Base-by-base conservation (phyloP, 371 early-diverging fungal genomes). In the Mucor piriformis region DNA sequence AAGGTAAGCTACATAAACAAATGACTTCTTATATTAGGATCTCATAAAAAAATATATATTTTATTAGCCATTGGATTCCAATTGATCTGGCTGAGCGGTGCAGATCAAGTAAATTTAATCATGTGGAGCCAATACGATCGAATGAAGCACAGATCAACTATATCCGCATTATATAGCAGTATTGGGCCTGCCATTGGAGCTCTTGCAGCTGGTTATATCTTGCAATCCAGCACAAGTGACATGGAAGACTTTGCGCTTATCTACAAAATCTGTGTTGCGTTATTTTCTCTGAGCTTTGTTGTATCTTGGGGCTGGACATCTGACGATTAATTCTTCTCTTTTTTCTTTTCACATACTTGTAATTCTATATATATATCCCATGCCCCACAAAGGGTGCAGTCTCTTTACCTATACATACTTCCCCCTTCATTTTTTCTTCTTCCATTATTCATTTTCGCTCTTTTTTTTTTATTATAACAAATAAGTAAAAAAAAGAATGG, bases 271-370 rank as follows among this genome's bases (percentile, higher is more conserved):
- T 55, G 64, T 18, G 66, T 77, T 20, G 72, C 64, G 2, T 23
- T 71, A 2, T 56, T 63, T 3, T 60, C 72, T 21, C 50, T 71
- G 4, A 77, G 77, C 50, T 73, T 73, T 40, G 70, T 77, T 24
- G 49, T 72, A 4, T 67, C 77, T 20, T 77, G 77, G 77, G 77
- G 77, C n/a, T 73, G 73, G 77, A 69, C 69, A 18, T 54, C 65
- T 13, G 51, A 59, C 10, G 68, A 73, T 37, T 68, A 44, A 62
- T 15, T 18, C 21, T 21, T 18, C 18, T 29, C 6, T 48, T 29
- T 49, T 33, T 44, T 6, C 34, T 24, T 23, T 12, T 12, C 6
- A 18, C 20, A 35, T 11, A 20, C 20, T 51, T 23, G 16, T 29
- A 18, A 40, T 37, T 38, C 24, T 42, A 42, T 42, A 27, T 58